phyloP scores from a whole-genome alignment of 2,329 filamentous ascomycete genomes.

The Emydomyces testavorans region DNA sequence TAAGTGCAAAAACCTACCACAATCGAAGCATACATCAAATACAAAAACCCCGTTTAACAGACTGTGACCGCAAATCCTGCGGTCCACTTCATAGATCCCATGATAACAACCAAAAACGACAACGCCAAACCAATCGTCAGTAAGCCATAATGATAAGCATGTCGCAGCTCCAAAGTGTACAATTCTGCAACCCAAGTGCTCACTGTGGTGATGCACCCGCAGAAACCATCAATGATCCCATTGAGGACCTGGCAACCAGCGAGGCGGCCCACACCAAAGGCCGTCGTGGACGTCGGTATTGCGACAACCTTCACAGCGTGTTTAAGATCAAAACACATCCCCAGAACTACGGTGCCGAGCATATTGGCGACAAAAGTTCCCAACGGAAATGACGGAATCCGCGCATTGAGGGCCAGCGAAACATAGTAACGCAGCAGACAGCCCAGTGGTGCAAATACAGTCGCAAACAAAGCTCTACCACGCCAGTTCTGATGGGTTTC shows the following conservation, averaged over 20 bases:
- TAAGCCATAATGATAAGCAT: slow-evolving; percentile 52
- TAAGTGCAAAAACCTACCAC: neutral
- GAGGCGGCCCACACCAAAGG: slow-evolving; percentile 34
- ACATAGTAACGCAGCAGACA: slow-evolving; percentile 64
- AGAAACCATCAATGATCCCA: slow-evolving; percentile 56
- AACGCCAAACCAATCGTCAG: slow-evolving; percentile 40
- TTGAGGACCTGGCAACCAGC: slow-evolving; percentile 56
- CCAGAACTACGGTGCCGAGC: slow-evolving; percentile 61
- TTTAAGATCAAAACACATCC: slow-evolving; percentile 67
- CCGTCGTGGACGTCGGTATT: slow-evolving; percentile 16
- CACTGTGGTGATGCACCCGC: slow-evolving; percentile 54
- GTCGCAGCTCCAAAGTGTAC: slow-evolving; percentile 39
- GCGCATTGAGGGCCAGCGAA: slow-evolving; percentile 58
- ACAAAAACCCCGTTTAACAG: slow-evolving; percentile 19
- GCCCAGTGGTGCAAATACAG: slow-evolving; percentile 73
- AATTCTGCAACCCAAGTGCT: slow-evolving; percentile 57
- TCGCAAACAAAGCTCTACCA: slow-evolving; percentile 58
- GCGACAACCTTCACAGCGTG: slow-evolving; percentile 46
- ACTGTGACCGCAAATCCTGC: slow-evolving; percentile 27
- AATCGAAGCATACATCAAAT: neutral
- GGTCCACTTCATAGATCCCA: slow-evolving; percentile 48
- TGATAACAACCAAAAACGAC: slow-evolving; percentile 41
- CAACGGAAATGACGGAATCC: slow-evolving; percentile 58
- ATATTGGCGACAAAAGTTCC: slow-evolving; percentile 81
- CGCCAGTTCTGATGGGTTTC: slow-evolving; percentile 53